These are phyloP conservation scores for Avena atlantica DNA, from an alignment of 176 grass and related monocot species.

Conservation along the genomic window DNA sequence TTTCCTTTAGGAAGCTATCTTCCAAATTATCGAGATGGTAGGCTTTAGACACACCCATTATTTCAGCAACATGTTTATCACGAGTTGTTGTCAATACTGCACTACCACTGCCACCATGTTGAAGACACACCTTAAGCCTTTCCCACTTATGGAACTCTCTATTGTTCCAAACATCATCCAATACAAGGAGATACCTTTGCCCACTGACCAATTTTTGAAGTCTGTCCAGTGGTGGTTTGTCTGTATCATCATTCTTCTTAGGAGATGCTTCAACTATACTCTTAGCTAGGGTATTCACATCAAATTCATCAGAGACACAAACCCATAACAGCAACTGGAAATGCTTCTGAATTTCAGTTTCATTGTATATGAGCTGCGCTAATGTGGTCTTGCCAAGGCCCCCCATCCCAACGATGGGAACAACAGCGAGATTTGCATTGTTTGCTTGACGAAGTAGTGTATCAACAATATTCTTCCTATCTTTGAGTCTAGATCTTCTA, in stretches of 20 bases:
- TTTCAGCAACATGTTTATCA: background rate
- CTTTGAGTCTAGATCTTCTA: too few species aligned
- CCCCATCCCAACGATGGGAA: too few species aligned
- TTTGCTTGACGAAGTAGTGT: too few species aligned
- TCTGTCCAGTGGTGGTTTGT: background rate
- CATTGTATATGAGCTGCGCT: too few species aligned
- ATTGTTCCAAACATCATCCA: background rate
- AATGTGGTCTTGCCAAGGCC: too few species aligned
- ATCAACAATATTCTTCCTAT: too few species aligned
- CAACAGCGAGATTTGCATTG: too few species aligned
- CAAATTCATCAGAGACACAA: background rate
- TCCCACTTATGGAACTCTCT: conserved; percentile 8
- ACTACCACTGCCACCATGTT: conserved; percentile 15
- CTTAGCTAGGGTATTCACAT: background rate
- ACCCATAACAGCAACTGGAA: background rate
- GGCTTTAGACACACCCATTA: background rate
- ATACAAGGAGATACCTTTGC: too few species aligned
- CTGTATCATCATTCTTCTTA: background rate
- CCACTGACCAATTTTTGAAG: conserved; percentile 10
- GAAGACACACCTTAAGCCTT: background rate
- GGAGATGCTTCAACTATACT: background rate
- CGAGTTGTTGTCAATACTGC: conserved; percentile 42
- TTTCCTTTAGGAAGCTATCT: background rate
- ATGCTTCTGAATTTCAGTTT: background rate
- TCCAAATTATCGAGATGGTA: too few species aligned